Base-by-base conservation (phyloP, 2,329 filamentous ascomycete genomes). In the Dendrostoma leiphaemia region DNA sequence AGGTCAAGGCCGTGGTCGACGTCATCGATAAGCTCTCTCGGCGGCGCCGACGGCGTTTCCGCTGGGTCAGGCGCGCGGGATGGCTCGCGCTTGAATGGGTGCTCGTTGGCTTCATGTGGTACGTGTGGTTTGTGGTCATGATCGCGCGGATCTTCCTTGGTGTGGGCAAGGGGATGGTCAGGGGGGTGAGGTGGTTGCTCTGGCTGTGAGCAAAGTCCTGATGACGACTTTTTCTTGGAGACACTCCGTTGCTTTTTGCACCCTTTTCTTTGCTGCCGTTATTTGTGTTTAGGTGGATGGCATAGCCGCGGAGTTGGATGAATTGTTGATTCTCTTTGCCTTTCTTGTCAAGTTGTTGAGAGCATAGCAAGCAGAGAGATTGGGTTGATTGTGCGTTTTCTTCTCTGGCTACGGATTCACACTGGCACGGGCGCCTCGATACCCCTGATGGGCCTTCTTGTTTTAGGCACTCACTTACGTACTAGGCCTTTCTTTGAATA, bases 31-130 rank as follows among this genome's bases (percentile, higher is more conserved):
- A 88, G 64, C 86, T 90, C 76, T 79, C 91, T 48, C 79, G 89
- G 56, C 79, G 88, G 56, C 79, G 91, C 49, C 78, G 84, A 13
- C 71, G 84, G 28, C 72, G 83, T 54, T 84, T 94, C 65, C 79
- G 90, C 51, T 91, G 90, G 84, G 71, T 91, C 23, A 78, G 90
- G 35, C 78, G 89, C 13, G 83, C 85, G 1, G 86, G 90, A 13
- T 97, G 91, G 81, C 84, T 91, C 51, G 72, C 87, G 19, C 82
- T 97, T 15, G 93, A 97, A 75, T 97, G 91, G 91, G 74, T 84
- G 47, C 79, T 97, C 17, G 84, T 97, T 35, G 89, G 89, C 4
- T 82, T 95, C 62, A 90, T 97, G 85, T 97, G 94, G 91, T 91
- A 88, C 71, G 86, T 95, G 15, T 97, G 93, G 91, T 83, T 95